Conservation (phyloP, 2,329 filamentous ascomycete species). For the Hyphodiscus sp. region DNA sequence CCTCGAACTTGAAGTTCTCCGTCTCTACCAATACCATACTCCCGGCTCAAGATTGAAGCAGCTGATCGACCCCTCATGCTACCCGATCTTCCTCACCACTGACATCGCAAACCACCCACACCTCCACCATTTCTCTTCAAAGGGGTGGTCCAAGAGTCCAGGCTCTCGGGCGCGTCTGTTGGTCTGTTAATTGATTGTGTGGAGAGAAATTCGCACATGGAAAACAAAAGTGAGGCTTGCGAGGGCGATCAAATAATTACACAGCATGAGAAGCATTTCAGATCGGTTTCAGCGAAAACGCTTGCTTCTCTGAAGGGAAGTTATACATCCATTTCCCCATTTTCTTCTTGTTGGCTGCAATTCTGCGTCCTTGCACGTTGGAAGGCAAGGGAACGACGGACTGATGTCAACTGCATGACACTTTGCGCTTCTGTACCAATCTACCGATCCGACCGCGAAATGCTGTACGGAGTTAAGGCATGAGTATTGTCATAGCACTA, state of each 20-base stretch:
- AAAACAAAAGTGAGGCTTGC: background rate
- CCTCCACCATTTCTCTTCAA: background rate
- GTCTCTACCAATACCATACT: background rate
- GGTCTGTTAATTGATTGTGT: background rate
- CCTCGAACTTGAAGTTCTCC: background rate
- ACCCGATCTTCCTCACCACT: background rate
- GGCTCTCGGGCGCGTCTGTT: background rate
- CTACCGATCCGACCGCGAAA: background rate
- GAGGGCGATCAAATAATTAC: background rate
- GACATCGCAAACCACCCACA: background rate
- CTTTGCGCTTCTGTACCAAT: too few relatives aligned
- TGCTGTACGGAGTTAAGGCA: too few relatives aligned
- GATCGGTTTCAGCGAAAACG: background rate
- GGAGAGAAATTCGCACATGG: background rate
- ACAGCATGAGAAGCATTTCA: background rate
- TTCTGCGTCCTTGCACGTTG: background rate
- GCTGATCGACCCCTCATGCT: background rate
- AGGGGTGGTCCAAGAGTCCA: background rate
- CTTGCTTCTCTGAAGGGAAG: background rate
- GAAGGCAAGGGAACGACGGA: background rate
- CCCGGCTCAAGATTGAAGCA: background rate
- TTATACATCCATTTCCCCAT: background rate
- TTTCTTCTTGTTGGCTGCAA: background rate
- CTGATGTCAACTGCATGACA: too few relatives aligned
- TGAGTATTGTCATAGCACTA: too few relatives aligned